Base-by-base conservation (phyloP, 1,284 basidiomycete species). In the Phellinidium pouzarii region DNA sequence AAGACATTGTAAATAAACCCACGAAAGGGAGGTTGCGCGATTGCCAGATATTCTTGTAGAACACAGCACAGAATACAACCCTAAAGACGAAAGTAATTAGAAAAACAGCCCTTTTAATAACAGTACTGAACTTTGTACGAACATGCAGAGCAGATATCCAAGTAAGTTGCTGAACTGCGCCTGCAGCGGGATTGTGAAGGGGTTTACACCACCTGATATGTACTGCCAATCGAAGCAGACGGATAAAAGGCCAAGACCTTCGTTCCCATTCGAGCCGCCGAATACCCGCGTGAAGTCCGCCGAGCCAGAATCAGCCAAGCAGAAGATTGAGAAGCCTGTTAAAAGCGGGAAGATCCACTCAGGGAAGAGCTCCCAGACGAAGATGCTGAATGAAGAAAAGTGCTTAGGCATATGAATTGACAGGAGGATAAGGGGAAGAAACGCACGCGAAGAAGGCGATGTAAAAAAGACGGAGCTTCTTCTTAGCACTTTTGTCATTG, bases 231-330 rank as follows among this genome's bases (percentile, higher is more conserved):
- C 80, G 42, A 83, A 72, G 58, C 72, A 77, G 55, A 80, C 61
- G 4, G 74, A 70, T 22, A 78, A 61, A 27, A 79, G 55, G 6
- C 75, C 76, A 22, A 79, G 69, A 14, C 77, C 77, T 61, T 82
- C 76, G 55, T 84, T 81, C 56, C 79, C 79, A 58, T 77, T 77
- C 3, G 71, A 76, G 22, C 80, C 79, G 41, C 81, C 80, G 50
- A 84, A 82, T 2, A 84, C 62, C 27, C 74, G 73, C 1, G 79
- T 75, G 60, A 82, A 74, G 22, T 73, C 64, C 0, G 68, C 57
- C 20, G 65, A 76, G 19, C 68, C 65, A 47, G 71, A 79, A 54
- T 75, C 71, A 6, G 78, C 81, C 14, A 84, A 66, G 57, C 82
- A 84, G 62, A 82, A 75, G 27, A 84, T 72, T 0, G 66, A 78